Conservation (phyloP, 2,329 filamentous ascomycete species). For the Capronia coronata region DNA sequence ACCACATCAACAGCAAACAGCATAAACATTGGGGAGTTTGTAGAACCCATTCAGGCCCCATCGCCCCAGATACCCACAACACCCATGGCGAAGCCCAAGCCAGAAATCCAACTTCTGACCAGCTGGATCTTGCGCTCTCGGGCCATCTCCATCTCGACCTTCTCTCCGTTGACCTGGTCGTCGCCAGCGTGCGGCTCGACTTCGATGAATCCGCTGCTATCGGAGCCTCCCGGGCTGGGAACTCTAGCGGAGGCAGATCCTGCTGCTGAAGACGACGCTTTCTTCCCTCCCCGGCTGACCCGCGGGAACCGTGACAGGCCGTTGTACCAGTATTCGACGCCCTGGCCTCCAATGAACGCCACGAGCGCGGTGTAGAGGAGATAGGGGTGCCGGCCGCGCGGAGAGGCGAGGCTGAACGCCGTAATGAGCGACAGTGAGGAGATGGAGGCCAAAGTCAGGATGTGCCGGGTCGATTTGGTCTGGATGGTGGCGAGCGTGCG, state of each 20-base stretch:
- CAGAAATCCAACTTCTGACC: constrained; percentile 37
- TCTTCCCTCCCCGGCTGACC: constrained; percentile 25
- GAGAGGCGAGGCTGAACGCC: constrained; percentile 70
- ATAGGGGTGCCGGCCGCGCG: constrained; percentile 74
- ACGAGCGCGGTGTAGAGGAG: constrained; percentile 76
- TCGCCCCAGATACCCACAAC: constrained; percentile 47
- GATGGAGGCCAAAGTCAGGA: constrained; percentile 61
- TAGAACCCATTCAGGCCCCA: constrained; percentile 33
- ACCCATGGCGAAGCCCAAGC: constrained; percentile 40
- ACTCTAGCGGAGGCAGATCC: constrained; percentile 5
- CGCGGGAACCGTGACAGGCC: constrained; percentile 53
- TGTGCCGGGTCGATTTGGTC: constrained; percentile 56
- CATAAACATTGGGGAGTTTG: no score
- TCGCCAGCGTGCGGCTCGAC: constrained; percentile 28
- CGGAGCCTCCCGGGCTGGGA: constrained; percentile 15
- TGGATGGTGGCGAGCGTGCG: constrained; percentile 65
- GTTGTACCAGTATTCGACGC: constrained; percentile 67
- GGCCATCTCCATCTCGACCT: constrained; percentile 40
- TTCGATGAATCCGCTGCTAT: constrained; percentile 26
- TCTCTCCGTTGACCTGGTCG: constrained; percentile 42
- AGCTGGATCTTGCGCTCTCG: constrained; percentile 37
- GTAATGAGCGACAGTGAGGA: constrained; percentile 67
- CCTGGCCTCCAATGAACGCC: constrained; percentile 39
- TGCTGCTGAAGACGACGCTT: no score
- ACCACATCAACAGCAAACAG: no score